Evolutionary conservation across 306 rosid genomes (phyloP).

Genomic region (Rosa lucieae): DNA sequence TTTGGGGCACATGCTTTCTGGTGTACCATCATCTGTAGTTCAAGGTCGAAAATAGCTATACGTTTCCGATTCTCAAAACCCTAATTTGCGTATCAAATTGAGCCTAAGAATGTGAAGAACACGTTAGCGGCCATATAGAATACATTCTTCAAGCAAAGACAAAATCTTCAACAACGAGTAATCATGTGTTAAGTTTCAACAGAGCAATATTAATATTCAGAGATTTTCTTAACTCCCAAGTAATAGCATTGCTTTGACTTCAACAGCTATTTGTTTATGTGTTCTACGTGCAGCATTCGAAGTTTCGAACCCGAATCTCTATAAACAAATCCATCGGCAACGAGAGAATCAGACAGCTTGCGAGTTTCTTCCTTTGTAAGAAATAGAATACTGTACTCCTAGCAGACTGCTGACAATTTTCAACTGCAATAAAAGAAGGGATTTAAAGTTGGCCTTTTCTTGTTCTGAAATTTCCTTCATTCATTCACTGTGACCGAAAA

Average conservation of each 20-base stretch:
- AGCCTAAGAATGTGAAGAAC: neutral
- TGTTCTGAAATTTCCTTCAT: neutral
- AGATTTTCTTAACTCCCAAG: constrained; percentile 23
- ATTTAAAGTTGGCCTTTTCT: neutral
- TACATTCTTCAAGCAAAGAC: neutral
- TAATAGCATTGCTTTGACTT: constrained; percentile 11
- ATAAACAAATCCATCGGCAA: neutral
- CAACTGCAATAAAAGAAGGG: neutral
- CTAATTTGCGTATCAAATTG: neutral
- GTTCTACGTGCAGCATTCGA: neutral
- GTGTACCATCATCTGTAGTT: neutral
- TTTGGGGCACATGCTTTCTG: too few relatives aligned
- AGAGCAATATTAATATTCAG: neutral
- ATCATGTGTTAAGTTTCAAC: neutral
- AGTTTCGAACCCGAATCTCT: neutral
- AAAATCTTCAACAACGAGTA: neutral
- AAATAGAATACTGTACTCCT: neutral
- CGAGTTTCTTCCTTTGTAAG: neutral
- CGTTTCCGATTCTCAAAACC: neutral
- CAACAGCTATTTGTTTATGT: neutral
- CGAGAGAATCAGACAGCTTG: neutral
- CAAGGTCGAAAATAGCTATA: neutral
- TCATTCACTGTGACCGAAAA: neutral
- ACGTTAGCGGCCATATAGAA: neutral
- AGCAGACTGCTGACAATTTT: neutral